Evolutionary conservation across 345 rosid species (phyloP), one percentile per base, ranked within the genome.

Genomic region (Garcia nutans): DNA sequence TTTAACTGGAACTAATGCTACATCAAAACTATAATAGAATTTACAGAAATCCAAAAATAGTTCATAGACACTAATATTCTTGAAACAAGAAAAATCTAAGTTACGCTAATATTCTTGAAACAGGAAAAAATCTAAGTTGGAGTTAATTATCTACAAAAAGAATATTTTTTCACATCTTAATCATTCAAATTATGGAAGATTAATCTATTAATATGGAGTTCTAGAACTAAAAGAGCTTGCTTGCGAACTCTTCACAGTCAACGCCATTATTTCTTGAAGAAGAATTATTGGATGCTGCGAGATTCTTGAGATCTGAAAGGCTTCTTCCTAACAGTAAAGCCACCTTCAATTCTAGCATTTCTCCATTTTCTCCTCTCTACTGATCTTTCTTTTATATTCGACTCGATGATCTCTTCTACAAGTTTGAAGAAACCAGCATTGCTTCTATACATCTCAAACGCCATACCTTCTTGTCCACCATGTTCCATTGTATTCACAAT

Each of bases 401-500:
- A 85, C 62, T 84, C 84, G 55, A 87, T 78, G 9, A 76, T 79
- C 71, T 88, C 90, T 72, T 84, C 81, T 85, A 82, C 63, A 8
- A 77, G 83, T 59, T 81, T 76, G 12, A 84, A 85, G 78, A 84
- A 86, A 10, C 92, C 90, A 0, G 86, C 92, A 47, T 82, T 85
- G 77, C 79, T 73, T 16, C 87, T 49, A 12, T 87, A 84, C 89
- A 88, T 84, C 84, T 86, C 90, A 17, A 88, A 81, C 79, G 86
- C 86, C 90, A 88, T 86, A 22, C 90, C 92, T 19, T 84, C 83
- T 77, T 82, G 88, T 10, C 80, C 77, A 10, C 87, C 89, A 59
- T 88, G 89, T 80, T 84, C 87, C 11, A 85, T 11, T n/a, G 85
- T 71, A 73, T 76, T 86, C 49, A 84, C 81, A 3, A 79, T 49